Percentiles rank a stretch among this genome's conserved stretches.
Evolutionary conservation across 2,329 filamentous ascomycete species (phyloP).

Genomic region (Teratosphaeriaceae sp.): DNA sequence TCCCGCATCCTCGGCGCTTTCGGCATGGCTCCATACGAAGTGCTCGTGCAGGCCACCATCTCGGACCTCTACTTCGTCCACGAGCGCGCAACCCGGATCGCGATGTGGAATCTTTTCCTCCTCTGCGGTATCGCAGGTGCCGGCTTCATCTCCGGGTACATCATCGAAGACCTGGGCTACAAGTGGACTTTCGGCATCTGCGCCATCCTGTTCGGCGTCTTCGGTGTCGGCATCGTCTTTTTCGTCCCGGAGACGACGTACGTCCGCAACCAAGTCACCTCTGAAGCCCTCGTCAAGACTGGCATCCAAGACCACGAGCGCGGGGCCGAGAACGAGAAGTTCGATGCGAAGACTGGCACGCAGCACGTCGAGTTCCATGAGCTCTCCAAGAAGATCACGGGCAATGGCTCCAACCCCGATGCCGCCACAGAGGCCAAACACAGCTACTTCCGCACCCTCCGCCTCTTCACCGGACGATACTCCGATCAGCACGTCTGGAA

Average conservation of each 20-base stretch:
- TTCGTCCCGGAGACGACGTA: constrained; percentile 27
- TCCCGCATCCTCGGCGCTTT: constrained; percentile 42
- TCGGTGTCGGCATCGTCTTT: constrained; percentile 24
- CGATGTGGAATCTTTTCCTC: constrained; percentile 36
- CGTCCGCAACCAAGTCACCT: constrained; percentile 11
- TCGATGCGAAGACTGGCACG: constrained; percentile 10
- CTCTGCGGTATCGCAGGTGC: constrained; percentile 35
- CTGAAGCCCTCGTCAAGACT: constrained; percentile 9
- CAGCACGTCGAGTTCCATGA: constrained; percentile 14
- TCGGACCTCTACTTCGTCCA: constrained; percentile 39
- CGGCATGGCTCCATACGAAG: constrained; percentile 47
- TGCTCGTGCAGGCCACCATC: constrained; percentile 46
- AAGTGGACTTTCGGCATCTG: constrained; percentile 34
- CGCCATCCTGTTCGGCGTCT: constrained; percentile 31
- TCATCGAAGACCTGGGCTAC: constrained; percentile 35
- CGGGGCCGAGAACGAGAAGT: constrained; percentile 14
- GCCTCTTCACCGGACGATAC: constrained; percentile 28
- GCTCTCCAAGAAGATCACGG: constrained; percentile 8
- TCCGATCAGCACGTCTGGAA: constrained; percentile 29
- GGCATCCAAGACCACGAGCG: constrained; percentile 11
- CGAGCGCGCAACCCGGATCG: constrained; percentile 33
- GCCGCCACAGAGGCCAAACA: constrained; percentile 18
- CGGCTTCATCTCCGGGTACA: constrained; percentile 34
- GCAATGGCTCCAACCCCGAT: constrained; percentile 11
- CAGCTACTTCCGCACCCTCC: constrained; percentile 23